Evolutionary conservation across 140 eudicot species (phyloP).

Genomic region (Cichorium intybus): DNA sequence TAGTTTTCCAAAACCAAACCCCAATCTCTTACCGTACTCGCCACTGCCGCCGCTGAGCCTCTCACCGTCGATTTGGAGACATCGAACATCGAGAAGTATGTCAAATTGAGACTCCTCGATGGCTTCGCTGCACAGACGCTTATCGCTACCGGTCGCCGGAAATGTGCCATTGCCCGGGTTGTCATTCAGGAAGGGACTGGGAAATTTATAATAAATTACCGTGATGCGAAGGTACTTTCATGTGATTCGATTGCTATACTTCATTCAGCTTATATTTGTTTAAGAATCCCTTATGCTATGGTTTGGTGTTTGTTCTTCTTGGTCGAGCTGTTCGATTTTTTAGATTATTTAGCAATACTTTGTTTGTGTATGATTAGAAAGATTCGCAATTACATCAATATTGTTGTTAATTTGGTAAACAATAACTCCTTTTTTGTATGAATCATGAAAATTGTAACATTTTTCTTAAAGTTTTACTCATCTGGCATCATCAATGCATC

Average conservation of each 20-base stretch:
- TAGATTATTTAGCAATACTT: background rate
- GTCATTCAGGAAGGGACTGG: slow-evolving; percentile 95
- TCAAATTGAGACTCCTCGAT: slow-evolving; percentile 80
- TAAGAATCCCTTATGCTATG: background rate
- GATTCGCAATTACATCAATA: background rate
- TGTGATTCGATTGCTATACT: slow-evolving; percentile 6
- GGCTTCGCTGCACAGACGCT: slow-evolving; percentile 88
- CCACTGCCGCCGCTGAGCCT: slow-evolving; percentile 31
- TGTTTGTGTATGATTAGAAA: no score
- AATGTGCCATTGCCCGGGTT: slow-evolving; percentile 87
- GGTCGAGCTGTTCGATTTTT: no score
- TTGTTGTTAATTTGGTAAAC: background rate
- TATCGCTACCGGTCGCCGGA: slow-evolving; percentile 83
- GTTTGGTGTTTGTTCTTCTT: no score
- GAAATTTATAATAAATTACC: slow-evolving; percentile 67
- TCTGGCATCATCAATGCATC: background rate
- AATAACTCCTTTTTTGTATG: background rate
- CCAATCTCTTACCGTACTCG: slow-evolving; percentile 34
- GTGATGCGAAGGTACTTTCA: slow-evolving; percentile 66
- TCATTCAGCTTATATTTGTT: background rate
- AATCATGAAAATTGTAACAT: slow-evolving; percentile 7
- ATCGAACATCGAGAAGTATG: slow-evolving; percentile 42
- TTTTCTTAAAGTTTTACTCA: background rate
- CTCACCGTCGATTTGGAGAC: slow-evolving; percentile 34
- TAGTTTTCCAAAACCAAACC: slow-evolving; percentile 21